Base-by-base conservation (phyloP, 2,329 filamentous ascomycete species). In the Ceratocystis destructans region DNA sequence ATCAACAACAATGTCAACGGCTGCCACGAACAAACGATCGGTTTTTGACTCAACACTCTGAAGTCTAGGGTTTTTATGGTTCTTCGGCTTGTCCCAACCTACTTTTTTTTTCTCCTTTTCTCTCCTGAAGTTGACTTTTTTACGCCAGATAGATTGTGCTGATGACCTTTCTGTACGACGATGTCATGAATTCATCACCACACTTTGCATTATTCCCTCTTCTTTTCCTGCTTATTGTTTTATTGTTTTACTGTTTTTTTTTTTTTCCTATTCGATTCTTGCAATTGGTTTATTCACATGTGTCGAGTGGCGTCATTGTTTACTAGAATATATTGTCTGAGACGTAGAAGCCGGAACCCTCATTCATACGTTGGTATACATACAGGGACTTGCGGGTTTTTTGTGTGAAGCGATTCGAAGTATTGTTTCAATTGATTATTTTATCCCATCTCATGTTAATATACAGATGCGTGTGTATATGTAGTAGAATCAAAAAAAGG, bases 181-280 rank as follows among this genome's bases (percentile, higher is more conserved):
- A 59, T 37, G 33, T 59, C 55, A 59, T 59, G 55, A 59, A 59
- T 59, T 59, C 55, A 59, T 59, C 55, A 59, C 55, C 25, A 59
- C 55, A 31, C 7, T 37, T 59, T 59, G 55, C 55, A 59, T 59
- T 33, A 59, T 33, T 59, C 55, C 28, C 48, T 61, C 46, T 61
- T 62, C 17, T 50, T 46, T 66, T 65, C 46, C 41, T 65, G 22
- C 37, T 20, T 37, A 33, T 66, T 44, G 25, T 44, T 66, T 66
- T 44, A 15, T 7, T 46, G 15, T n/a, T n/a, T n/a, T n/a, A n/a
- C n/a, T n/a, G n/a, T n/a, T 4, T 31, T 46, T 61, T 44, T 61
- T 33, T 22, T 65, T 41, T 41, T 41, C 3, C 37, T 10, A 12
- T 12, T 41, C 37, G 37, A 50, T 66, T 48, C 33, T 37, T 22